These are phyloP conservation scores for Gonapodya prolifera DNA, from an alignment of 192 early-diverging fungal species.

Conservation along the genomic window DNA sequence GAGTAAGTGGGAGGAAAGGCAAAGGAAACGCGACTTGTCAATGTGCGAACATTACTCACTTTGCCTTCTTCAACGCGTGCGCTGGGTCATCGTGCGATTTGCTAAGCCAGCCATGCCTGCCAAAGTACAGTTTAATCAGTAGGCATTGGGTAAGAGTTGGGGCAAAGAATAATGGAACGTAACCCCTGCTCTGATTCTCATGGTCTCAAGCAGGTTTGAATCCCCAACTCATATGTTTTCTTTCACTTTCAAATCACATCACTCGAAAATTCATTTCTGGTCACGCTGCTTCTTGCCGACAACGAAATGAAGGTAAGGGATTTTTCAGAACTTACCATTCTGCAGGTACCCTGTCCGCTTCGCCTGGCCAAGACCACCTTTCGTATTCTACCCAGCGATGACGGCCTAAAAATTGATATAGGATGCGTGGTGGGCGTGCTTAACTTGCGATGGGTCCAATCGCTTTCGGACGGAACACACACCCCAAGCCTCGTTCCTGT, in stretches of 20 bases:
- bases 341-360: background rate
- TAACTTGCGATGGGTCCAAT: background rate
- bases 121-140: background rate
- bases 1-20: background rate
- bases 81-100: background rate
- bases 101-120: slow-evolving; percentile 4
- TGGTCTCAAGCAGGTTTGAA: too few species aligned
- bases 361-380: background rate
- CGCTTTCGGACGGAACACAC: background rate
- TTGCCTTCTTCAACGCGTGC: background rate
- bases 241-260: too few species aligned
- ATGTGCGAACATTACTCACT: background rate
- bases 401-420: background rate
- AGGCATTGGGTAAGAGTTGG: too few species aligned
- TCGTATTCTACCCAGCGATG: slow-evolving; percentile 5
- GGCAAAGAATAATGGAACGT: too few species aligned
- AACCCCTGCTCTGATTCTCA: too few species aligned
- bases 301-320: too few species aligned
- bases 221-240: too few species aligned
- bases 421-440: background rate
- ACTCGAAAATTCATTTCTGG: too few species aligned
- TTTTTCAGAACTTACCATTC: background rate
- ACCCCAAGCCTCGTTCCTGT: background rate
- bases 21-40: background rate
- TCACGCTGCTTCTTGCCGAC: too few species aligned